These are phyloP conservation scores for Lachnellula suecica DNA, from an alignment of 2,329 filamentous ascomycete genomes.

Conservation along the genomic window DNA sequence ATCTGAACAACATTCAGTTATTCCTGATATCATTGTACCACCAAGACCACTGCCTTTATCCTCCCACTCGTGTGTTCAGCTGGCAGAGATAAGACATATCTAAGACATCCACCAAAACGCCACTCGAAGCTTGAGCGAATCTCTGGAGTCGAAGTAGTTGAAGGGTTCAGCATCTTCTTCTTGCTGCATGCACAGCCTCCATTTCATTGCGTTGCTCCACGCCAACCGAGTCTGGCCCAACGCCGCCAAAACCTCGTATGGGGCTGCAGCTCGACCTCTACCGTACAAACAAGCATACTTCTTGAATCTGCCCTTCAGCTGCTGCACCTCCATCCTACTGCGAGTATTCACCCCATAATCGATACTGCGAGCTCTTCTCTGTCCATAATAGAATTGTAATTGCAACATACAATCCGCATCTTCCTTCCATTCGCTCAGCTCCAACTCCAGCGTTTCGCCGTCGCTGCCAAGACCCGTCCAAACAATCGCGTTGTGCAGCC, in stretches of 20 bases:
- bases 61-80: not conserved
- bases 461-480: slow-evolving; percentile 5
- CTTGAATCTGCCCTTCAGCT: not conserved
- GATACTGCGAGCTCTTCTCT: no score
- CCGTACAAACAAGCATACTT: no score
- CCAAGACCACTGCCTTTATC: no score
- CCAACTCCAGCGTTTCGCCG: slow-evolving; percentile 6
- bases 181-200: no score
- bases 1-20: not conserved
- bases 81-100: not conserved
- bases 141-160: not conserved
- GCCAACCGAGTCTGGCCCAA: not conserved
- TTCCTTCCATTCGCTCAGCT: no score
- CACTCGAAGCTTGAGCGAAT: not conserved
- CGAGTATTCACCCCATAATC: not conserved
- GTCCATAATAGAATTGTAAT: not conserved
- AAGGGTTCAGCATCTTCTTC: not conserved
- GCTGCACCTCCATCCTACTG: not conserved
- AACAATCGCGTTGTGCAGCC: slow-evolving; percentile 2
- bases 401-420: not conserved
- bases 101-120: not conserved
- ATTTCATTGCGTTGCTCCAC: no score
- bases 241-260: no score
- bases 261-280: no score
- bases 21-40: not conserved